These are phyloP conservation scores for Hyphopichia pseudoburtonii DNA, from an alignment of 1,139 yeast species.

Conservation along the genomic window DNA sequence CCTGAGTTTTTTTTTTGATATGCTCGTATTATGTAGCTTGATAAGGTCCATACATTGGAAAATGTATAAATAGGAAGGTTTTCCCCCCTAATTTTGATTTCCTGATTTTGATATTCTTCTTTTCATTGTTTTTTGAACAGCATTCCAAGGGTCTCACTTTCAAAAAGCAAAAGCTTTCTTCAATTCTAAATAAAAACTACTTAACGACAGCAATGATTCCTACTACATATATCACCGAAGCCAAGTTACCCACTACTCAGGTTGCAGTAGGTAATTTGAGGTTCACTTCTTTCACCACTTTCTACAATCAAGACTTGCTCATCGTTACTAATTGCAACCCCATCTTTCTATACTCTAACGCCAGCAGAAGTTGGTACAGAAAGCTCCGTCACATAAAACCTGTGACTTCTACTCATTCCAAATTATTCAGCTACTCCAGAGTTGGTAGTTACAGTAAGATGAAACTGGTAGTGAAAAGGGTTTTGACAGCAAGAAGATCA, in stretches of 20 bases:
- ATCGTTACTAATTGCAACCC: constrained; percentile 4
- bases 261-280: not conserved
- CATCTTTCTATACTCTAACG: constrained; percentile 1
- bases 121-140: no score
- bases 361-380: constrained; percentile 3
- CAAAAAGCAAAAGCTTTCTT: no score
- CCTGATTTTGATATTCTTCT: no score
- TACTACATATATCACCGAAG: not conserved
- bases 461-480: no score
- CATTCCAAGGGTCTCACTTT: no score
- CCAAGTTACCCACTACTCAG: not conserved
- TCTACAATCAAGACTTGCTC: not conserved
- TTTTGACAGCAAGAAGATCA: no score
- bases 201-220: not conserved
- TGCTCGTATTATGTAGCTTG: no score
- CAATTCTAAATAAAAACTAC: not conserved
- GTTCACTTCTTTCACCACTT: not conserved
- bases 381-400: not conserved
- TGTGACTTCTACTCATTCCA: not conserved
- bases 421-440: not conserved
- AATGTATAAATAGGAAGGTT: no score
- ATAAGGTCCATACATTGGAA: no score
- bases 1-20: no score
- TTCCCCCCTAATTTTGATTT: no score
- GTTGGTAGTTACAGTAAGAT: not conserved